Percentiles rank a stretch among this genome's conserved stretches.
phyloP scores from a whole-genome alignment of 2,329 filamentous ascomycete species.

The Mycosphaerella arachidis region DNA sequence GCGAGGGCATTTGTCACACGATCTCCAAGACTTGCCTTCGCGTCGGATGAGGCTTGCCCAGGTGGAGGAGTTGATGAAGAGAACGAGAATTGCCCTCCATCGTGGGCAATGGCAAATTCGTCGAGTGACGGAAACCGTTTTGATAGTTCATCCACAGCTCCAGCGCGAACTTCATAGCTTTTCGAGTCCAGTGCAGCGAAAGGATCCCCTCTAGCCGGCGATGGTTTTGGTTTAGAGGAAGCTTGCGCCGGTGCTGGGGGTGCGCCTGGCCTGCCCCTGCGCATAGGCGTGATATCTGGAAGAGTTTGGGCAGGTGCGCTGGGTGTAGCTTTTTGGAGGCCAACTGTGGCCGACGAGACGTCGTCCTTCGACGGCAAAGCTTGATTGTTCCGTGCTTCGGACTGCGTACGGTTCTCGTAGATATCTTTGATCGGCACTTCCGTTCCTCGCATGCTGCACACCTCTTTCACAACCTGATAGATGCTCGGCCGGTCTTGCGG shows the following conservation, averaged over 20 bases:
- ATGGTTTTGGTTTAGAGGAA: constrained; percentile 55
- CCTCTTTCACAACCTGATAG: constrained; percentile 84
- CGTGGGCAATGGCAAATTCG: constrained; percentile 85
- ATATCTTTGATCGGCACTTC: constrained; percentile 79
- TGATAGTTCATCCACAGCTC: constrained; percentile 72
- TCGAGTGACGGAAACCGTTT: constrained; percentile 84
- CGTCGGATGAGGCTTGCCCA: constrained; percentile 41
- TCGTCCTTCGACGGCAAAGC: constrained; percentile 55
- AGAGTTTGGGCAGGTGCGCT: constrained; percentile 66
- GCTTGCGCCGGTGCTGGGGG: constrained; percentile 36
- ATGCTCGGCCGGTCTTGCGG: constrained; percentile 81
- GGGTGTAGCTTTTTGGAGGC: constrained; percentile 76
- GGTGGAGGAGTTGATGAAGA: constrained; percentile 10
- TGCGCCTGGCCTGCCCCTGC: constrained; percentile 69
- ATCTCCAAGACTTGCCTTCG: constrained; percentile 55
- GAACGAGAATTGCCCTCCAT: constrained; percentile 38
- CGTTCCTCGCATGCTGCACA: constrained; percentile 81
- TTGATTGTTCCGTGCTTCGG: constrained; percentile 59
- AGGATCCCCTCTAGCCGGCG: constrained; percentile 74
- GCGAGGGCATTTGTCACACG: constrained; percentile 71
- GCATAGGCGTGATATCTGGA: constrained; percentile 90
- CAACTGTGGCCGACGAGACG: constrained; percentile 46
- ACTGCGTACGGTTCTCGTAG: constrained; percentile 53
- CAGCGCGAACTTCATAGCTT: constrained; percentile 43
- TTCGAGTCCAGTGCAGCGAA: constrained; percentile 84